Evolutionary conservation across 2,329 filamentous ascomycete species (phyloP), one percentile per base, ranked within the genome.

Genomic region (Pseudonectria buxi): DNA sequence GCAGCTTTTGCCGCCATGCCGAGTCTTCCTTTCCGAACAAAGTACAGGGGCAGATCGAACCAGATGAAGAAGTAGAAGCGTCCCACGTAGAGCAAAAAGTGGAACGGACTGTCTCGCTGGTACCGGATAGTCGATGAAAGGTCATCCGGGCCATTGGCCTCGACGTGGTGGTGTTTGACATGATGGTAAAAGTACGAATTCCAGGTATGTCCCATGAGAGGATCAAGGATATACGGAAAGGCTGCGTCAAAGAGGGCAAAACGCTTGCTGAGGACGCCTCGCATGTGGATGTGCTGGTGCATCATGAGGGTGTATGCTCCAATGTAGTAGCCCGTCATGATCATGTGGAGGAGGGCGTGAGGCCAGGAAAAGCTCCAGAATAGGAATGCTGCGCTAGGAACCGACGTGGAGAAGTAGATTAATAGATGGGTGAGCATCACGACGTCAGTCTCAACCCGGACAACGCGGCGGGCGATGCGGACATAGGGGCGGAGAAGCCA

Each of bases 131-230:
- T 90, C 0, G 82, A 83, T 2, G 80, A 86, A 1, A 88, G 68
- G 51, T 90, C 85, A 30, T 81, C 72, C 0, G 83, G 83, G 0
- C 85, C 85, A 50, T 90, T 90, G 43, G 78, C 81, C 61, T 89
- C 85, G 36, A 89, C 78, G 46, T 90, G 85, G 54, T 90, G 85
- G 53, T 88, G 83, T 65, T 90, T 90, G 54, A 89, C 83, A 51
- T 90, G 85, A 54, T 90, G 85, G 54, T 87, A 89, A 56, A 74
- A 90, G 62, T 90, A 90, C 2, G 80, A 81, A 61, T 90, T 86
- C 83, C 83, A 88, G 0, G 84, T 88, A 53, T 90, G 85, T 10
- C 85, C 85, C 74, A 87, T 83, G 37, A 90, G 61, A 0, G 84
- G 84, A 47, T 88, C 82, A 10, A 77, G 65, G 27, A 89, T 58